Percentiles rank a stretch among this genome's conserved stretches.
Conservation (phyloP, 2,329 filamentous ascomycete species). For the Calonectria honghensis region DNA sequence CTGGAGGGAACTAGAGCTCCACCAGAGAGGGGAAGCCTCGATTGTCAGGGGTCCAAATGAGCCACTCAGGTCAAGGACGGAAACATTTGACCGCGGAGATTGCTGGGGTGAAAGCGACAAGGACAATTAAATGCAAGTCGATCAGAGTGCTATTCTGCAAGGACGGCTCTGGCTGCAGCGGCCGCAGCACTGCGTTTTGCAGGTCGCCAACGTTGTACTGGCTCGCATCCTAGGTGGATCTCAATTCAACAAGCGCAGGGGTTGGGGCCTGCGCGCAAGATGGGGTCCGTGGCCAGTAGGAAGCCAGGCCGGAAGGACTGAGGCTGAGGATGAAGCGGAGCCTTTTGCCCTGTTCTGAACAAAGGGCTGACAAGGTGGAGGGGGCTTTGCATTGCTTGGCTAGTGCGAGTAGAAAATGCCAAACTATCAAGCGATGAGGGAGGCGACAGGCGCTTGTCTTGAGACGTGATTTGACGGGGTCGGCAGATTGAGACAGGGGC, state of each 20-base stretch:
- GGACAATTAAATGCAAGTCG: conserved; percentile 21
- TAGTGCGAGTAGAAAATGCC: neutral
- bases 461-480: conserved; percentile 26
- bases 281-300: conserved; percentile 17
- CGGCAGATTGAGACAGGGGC: conserved; percentile 31
- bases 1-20: neutral
- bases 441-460: conserved; percentile 20
- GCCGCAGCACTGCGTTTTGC: conserved; percentile 18
- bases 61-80: conserved; percentile 7
- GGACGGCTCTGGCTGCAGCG: conserved; percentile 23
- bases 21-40: conserved; percentile 1
- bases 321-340: conserved; percentile 30
- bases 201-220: conserved; percentile 27
- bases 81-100: conserved; percentile 13
- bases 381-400: neutral
- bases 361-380: conserved; percentile 22
- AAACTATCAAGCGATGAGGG: conserved; percentile 24
- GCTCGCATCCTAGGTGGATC: conserved; percentile 28
- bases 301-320: conserved; percentile 21
- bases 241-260: conserved; percentile 22
- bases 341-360: conserved; percentile 5
- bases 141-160: conserved; percentile 6
- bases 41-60: conserved; percentile 24
- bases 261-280: conserved; percentile 6
- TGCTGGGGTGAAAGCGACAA: conserved; percentile 1